Conservation (phyloP, 73 alveolate species). For the Tetrahymena borealis region DNA sequence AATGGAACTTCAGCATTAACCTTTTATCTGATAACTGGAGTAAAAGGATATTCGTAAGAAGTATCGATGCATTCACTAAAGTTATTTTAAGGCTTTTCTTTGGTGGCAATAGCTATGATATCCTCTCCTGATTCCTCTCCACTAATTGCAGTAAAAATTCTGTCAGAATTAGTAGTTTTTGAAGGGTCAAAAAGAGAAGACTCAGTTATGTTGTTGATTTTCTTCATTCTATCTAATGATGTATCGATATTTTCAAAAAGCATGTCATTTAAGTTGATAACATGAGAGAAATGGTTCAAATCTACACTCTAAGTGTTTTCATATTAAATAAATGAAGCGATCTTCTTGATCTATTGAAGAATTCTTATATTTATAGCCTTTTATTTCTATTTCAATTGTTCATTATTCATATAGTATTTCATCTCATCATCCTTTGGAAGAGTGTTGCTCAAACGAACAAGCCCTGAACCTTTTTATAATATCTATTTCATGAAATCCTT, state of each 20-base stretch:
- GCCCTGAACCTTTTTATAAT: background rate
- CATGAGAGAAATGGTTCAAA: background rate
- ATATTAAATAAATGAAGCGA: background rate
- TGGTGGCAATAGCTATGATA: background rate
- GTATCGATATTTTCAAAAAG: background rate
- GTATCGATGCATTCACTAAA: conserved; percentile 6
- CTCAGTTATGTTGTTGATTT: background rate
- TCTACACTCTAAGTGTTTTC: background rate
- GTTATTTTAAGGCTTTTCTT: conserved; percentile 21
- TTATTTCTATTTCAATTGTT: background rate
- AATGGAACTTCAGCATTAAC: conserved; percentile 12
- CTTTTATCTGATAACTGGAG: conserved; percentile 21
- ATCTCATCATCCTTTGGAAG: background rate
- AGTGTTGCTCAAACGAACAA: background rate
- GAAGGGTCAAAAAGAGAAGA: background rate
- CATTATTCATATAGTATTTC: background rate
- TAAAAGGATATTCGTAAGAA: conserved; percentile 7
- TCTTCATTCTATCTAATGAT: background rate
- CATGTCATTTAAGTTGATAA: background rate
- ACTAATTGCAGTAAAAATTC: background rate
- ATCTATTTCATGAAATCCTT: background rate
- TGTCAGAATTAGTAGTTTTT: background rate
- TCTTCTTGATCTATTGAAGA: background rate
- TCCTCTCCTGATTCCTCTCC: background rate
- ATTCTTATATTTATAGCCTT: background rate